phyloP scores from a whole-genome alignment of 306 rosid genomes.

The Pyrus bretschneideri region DNA sequence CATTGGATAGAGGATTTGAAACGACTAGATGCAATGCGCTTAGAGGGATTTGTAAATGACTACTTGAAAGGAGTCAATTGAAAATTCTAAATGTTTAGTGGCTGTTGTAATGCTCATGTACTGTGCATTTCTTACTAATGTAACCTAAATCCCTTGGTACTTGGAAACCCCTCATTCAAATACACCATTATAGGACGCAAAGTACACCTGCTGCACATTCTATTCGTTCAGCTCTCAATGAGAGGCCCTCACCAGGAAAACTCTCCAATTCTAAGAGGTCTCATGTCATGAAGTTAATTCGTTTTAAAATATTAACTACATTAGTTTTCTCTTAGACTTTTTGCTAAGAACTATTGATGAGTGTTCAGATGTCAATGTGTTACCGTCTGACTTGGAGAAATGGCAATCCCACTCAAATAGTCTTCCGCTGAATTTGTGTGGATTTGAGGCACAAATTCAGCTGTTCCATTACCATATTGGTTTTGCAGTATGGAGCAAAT shows the following conservation, averaged over 20 bases:
- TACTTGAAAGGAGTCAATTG: too few species aligned
- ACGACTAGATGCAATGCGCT: too few species aligned
- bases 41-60: too few species aligned
- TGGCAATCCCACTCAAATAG: not conserved
- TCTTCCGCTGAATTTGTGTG: not conserved
- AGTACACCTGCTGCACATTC: not conserved
- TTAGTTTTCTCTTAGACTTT: not conserved
- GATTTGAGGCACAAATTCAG: not conserved
- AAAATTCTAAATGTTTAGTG: too few species aligned
- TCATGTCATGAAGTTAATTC: not conserved
- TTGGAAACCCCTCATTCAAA: too few species aligned
- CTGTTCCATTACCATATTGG: not conserved
- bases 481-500: not conserved
- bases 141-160: too few species aligned
- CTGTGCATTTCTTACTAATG: too few species aligned
- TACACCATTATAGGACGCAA: not conserved
- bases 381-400: not conserved
- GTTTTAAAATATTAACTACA: not conserved
- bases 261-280: not conserved
- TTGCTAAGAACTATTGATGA: not conserved
- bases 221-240: not conserved
- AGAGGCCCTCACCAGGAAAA: not conserved
- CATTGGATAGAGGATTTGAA: too few species aligned
- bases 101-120: too few species aligned
- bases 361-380: not conserved